Evolutionary conservation across 306 rosid genomes (phyloP).

Genomic region (Gastrolobium bilobum): DNA sequence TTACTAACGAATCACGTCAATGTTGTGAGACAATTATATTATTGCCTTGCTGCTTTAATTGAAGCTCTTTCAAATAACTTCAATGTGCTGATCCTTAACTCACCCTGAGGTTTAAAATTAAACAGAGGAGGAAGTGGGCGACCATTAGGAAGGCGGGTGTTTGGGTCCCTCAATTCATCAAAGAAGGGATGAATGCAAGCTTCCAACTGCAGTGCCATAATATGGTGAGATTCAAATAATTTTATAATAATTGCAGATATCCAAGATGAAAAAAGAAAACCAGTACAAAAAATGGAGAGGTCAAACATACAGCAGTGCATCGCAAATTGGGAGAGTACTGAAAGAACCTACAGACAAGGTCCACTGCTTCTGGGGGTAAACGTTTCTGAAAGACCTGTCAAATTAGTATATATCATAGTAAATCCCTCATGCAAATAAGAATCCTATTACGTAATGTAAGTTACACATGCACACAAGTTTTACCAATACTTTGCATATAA

Average conservation of each 20-base stretch:
- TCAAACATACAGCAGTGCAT: conserved; percentile 91
- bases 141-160: conserved; percentile 95
- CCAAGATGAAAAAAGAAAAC: conserved; percentile 24
- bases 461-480: background rate
- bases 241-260: conserved; percentile 19
- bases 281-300: conserved; percentile 29
- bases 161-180: conserved; percentile 96
- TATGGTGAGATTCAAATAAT: conserved; percentile 16
- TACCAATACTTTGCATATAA: conserved; percentile 16
- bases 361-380: conserved; percentile 98
- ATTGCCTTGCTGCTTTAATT: conserved; percentile 1
- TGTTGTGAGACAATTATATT: conserved; percentile 7
- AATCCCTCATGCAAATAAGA: conserved; percentile 43
- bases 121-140: conserved; percentile 98
- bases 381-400: conserved; percentile 96
- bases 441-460: conserved; percentile 8
- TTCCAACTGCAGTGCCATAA: conserved; percentile 75
- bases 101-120: conserved; percentile 92
- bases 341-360: conserved; percentile 97
- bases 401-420: conserved; percentile 24
- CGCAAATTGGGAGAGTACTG: conserved; percentile 99
- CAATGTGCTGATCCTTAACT: conserved; percentile 40
- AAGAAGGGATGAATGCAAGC: conserved; percentile 99
- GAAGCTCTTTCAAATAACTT: conserved; percentile 23
- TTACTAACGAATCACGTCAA: background rate